Evolutionary conservation across 345 rosid genomes (phyloP).

Genomic region (Hirschfeldia incana): DNA sequence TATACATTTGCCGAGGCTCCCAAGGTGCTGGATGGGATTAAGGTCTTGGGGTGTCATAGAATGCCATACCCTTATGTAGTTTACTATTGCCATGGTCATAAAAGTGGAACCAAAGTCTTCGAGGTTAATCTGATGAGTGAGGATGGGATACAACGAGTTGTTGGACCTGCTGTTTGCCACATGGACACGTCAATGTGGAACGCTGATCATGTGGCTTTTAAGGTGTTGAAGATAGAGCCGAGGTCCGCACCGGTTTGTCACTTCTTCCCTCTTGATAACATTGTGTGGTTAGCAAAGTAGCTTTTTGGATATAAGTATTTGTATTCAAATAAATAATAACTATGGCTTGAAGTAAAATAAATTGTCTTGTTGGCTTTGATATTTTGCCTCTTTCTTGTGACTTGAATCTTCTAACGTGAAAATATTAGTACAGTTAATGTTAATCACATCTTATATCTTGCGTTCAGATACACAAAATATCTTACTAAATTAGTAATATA

Average conservation of each 20-base stretch:
- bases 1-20: constrained; percentile 50
- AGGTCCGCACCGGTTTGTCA: constrained; percentile 73
- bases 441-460: not conserved
- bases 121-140: constrained; percentile 49
- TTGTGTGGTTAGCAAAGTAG: constrained; percentile 56
- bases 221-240: constrained; percentile 50
- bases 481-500: not conserved
- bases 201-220: constrained; percentile 58
- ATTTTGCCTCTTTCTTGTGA: constrained; percentile 19
- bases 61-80: constrained; percentile 71
- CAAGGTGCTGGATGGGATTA: constrained; percentile 32
- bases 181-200: constrained; percentile 82
- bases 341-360: constrained; percentile 9
- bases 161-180: constrained; percentile 66
- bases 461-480: not conserved
- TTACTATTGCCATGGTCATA: constrained; percentile 67
- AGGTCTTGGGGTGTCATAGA: constrained; percentile 58
- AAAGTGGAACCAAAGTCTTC: constrained; percentile 43
- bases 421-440: not conserved
- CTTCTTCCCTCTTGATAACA: constrained; percentile 58
- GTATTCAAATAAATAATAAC: constrained; percentile 18
- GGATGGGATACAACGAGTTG: constrained; percentile 48
- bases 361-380: constrained; percentile 14
- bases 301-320: constrained; percentile 1
- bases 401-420: constrained; percentile 9